Base-by-base conservation (phyloP, 192 early-diverging fungal species). In the Coemansia furcata region DNA sequence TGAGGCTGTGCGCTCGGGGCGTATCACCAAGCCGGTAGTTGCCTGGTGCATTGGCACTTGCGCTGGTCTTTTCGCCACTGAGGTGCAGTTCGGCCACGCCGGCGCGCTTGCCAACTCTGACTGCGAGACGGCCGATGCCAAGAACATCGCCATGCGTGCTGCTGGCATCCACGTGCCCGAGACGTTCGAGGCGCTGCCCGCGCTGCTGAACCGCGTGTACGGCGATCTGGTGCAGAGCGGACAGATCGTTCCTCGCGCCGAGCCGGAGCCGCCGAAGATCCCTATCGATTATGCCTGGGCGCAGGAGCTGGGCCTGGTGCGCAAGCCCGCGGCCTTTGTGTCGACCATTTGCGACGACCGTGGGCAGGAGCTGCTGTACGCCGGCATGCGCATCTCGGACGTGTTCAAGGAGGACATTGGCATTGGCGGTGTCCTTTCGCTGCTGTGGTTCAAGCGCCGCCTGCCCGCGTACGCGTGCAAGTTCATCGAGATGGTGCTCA, bases 1-100 rank as follows among this genome's bases (percentile, higher is more conserved):
- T 66, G 89, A 95, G 74, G 97, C 97, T 17, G 88, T 99, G 63
- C 89, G 91, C 71, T 85, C 89, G 59, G 90, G 90, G 33, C 85
- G 85, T 43, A 99, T 99, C 83, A 95, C 89, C 74, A 99, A 99
- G 88, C 97, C 97, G n/a, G 92, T 99, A 19, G 92, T 99, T 59
- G 97, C 97, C 8, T 99, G 97, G 97, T 95, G 93, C 85, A 99
- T 99, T 77, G 97, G 97, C 69, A 99, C 97, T 36, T 99, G 97
- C 80, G 97, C 95, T 35, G 96, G 92, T 84, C 97, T 99, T 92
- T 99, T 99, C 86, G 91, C 91, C 50, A 99, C 97, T 21, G 95
- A 97, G 83, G 92, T 98, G 47, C 97, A 99, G 86, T 99, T 99
- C 68, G 97, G 97, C 69, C 97, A 99, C 80, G 97, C 97, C 64